Evolutionary conservation across 768 basidiomycete species (phyloP).

Genomic region (Russula emetica): DNA sequence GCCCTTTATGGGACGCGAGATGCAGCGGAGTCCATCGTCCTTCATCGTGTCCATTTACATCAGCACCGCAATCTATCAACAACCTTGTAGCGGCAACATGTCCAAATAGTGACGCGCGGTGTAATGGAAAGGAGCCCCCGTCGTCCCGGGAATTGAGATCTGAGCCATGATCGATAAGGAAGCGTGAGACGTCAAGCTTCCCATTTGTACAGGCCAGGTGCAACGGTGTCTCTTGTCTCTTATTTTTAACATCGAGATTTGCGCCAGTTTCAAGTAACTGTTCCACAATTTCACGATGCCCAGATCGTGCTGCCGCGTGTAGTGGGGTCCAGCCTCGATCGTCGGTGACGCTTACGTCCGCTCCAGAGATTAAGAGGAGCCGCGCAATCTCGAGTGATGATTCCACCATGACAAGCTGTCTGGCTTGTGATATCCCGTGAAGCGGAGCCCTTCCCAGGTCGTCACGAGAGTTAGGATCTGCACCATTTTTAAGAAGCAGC

Average conservation of each 20-base stretch:
- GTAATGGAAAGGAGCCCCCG: no score
- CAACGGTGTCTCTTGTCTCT: not conserved
- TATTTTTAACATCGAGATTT: not conserved
- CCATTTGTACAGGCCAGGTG: no score
- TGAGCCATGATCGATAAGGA: no score
- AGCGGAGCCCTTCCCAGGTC: not conserved
- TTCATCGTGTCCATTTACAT: no score
- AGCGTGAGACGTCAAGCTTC: no score
- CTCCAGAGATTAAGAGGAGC: not conserved
- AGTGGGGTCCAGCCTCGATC: conserved; percentile 2
- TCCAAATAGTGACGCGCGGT: not conserved
- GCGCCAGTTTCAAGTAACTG: not conserved
- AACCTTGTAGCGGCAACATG: no score
- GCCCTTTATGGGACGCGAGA: no score
- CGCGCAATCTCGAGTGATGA: not conserved
- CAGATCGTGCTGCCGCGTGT: conserved; percentile 3
- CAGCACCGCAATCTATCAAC: no score
- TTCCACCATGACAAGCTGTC: not conserved
- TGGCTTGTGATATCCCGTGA: not conserved
- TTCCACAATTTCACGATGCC: not conserved
- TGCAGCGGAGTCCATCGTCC: no score
- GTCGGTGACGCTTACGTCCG: not conserved
- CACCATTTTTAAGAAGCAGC: conserved; percentile 1
- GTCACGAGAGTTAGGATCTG: not conserved
- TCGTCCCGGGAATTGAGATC: no score